A percentile compares a stretch with the other conserved stretches of the same genome.
Evolutionary conservation across 2,329 filamentous ascomycete genomes (phyloP).

Genomic region (Nigrospora sphaerica): DNA sequence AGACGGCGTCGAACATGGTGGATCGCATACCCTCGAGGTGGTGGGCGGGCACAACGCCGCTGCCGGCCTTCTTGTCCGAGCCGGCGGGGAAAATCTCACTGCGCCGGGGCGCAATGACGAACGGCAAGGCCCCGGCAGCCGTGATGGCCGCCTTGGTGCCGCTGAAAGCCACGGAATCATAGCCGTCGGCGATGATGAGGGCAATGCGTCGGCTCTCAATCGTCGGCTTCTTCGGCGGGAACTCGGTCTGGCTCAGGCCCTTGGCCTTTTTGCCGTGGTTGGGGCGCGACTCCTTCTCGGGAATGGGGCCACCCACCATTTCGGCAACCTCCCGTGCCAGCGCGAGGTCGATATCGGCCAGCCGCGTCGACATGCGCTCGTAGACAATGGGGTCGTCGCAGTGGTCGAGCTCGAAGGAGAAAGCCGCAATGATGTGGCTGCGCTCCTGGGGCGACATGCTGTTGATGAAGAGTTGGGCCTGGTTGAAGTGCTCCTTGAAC

Average conservation of each 20-base stretch:
- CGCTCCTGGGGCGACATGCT: slow-evolving; percentile 63
- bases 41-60: slow-evolving; percentile 62
- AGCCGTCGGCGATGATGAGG: slow-evolving; percentile 73
- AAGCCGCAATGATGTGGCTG: slow-evolving; percentile 50
- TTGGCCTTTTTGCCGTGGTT: slow-evolving; percentile 66
- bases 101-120: slow-evolving; percentile 65
- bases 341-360: slow-evolving; percentile 64
- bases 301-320: slow-evolving; percentile 58
- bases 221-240: slow-evolving; percentile 52
- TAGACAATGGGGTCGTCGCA: slow-evolving; percentile 76
- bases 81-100: slow-evolving; percentile 57
- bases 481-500: slow-evolving; percentile 70
- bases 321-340: slow-evolving; percentile 64
- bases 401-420: slow-evolving; percentile 70
- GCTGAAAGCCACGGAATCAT: slow-evolving; percentile 58
- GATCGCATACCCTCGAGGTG: slow-evolving; percentile 74
- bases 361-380: slow-evolving; percentile 57
- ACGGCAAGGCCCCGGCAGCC: slow-evolving; percentile 57
- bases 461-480: slow-evolving; percentile 80
- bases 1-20: slow-evolving; percentile 75
- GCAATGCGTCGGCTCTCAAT: slow-evolving; percentile 67
- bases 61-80: slow-evolving; percentile 41
- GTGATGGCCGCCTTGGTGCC: slow-evolving; percentile 57
- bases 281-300: slow-evolving; percentile 39
- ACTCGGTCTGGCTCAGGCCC: slow-evolving; percentile 63